Evolutionary conservation across 495 filamentous ascomycete species (phyloP), one percentile per base, ranked within the genome.

Genomic region (Tuber indicum): DNA sequence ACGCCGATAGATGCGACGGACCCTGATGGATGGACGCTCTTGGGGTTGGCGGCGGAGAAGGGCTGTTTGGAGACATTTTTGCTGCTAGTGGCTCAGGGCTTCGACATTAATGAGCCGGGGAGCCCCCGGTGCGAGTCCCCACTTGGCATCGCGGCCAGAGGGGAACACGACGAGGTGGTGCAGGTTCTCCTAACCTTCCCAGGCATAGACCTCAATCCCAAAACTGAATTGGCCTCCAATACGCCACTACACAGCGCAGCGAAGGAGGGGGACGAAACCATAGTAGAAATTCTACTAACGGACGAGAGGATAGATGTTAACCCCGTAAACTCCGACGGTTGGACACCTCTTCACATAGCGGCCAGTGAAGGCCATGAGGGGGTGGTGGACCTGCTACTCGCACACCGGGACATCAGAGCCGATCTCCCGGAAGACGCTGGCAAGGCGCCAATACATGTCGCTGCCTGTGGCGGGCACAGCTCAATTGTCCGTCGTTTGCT

Each of bases 301-400:
- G 58, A 66, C 16, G 58, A 66, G 26, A 66, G 58, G 58, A 66
- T 66, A 66, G 58, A 66, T 66, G 58, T 66, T 36, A 66, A 66
- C 16, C 16, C 26, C 5, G 6, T 19, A 26, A 66, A 66, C 58
- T 36, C 58, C 16, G 17, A 6, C 14, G 17, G 26, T 19, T 66
- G 58, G 14, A 66, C 58, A 36, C 26, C 58, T 17, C 58, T 66
- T 66, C 58, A 66, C 58, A 66, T 66, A 66, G 58, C 58, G 14
- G 58, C 12, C 32, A 26, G 8, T 17, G 26, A 66, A 66, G 58
- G 26, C 26, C 26, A 66, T 5, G 26, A 66, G 58, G 58, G 58
- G 58, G 58, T 66, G 26, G 32, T 66, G 16, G 58, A 66, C 58
- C 58, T 66, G 14, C 58, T 66, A 0, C 58, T 66, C 3, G 58